Percentiles rank a stretch among this genome's conserved stretches.
Conservation (phyloP, 192 early-diverging fungal species). For the Coemansia sp. region DNA sequence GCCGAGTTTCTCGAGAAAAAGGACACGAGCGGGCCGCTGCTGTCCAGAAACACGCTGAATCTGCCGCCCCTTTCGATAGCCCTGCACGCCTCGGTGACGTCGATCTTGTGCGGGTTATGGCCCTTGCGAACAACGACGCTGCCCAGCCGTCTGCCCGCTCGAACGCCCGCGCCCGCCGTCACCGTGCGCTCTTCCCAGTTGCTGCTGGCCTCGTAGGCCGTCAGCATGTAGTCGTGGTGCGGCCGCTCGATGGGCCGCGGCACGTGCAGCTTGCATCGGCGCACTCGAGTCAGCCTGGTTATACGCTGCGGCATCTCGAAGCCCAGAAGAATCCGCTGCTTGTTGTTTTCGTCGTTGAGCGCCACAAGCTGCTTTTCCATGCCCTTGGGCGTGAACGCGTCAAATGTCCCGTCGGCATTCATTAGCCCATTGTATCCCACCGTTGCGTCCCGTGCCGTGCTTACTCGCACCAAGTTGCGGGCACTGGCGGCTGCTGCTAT, state of each 20-base stretch:
- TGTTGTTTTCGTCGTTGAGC: slow-evolving; percentile 8
- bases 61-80: slow-evolving; percentile 12
- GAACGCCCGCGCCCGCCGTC: slow-evolving; percentile 9
- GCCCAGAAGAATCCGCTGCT: slow-evolving; percentile 35
- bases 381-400: slow-evolving; percentile 23
- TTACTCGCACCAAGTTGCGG: slow-evolving; percentile 1
- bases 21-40: slow-evolving; percentile 12
- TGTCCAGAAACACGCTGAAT: slow-evolving; percentile 36
- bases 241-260: slow-evolving; percentile 14
- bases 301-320: slow-evolving; percentile 19
- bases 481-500: background rate
- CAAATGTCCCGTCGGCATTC: slow-evolving; percentile 13
- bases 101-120: slow-evolving; percentile 13
- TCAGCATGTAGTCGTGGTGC: slow-evolving; percentile 17
- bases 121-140: background rate
- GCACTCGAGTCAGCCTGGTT: slow-evolving; percentile 9
- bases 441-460: slow-evolving; percentile 24
- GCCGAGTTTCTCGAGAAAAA: slow-evolving; percentile 25
- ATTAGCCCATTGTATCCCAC: slow-evolving; percentile 16
- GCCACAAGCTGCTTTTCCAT: slow-evolving; percentile 13
- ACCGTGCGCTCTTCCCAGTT: slow-evolving; percentile 39
- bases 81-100: slow-evolving; percentile 27
- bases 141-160: slow-evolving; percentile 2
- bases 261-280: slow-evolving; percentile 29
- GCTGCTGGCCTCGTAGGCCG: slow-evolving; percentile 21